Conservation (phyloP, 352 stramenopile species). For the Globisporangium mamillatum region DNA sequence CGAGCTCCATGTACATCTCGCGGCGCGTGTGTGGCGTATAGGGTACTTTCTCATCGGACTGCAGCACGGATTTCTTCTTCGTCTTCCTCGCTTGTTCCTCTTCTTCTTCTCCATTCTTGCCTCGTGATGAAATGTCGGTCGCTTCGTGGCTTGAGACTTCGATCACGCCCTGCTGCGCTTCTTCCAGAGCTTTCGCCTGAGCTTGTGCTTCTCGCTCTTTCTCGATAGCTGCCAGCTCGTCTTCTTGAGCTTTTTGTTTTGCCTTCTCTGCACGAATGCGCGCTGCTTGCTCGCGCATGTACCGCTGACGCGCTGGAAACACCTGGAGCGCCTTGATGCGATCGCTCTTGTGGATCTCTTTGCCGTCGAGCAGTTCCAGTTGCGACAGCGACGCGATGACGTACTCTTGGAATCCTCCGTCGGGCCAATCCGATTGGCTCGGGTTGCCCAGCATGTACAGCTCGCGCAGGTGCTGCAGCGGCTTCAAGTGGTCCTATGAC, state of each 20-base stretch:
- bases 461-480: constrained; percentile 81
- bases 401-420: constrained; percentile 69
- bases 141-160: constrained; percentile 30
- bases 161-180: constrained; percentile 30
- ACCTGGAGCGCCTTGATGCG: constrained; percentile 88
- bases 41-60: constrained; percentile 54
- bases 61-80: constrained; percentile 37
- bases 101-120: constrained; percentile 5
- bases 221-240: neutral
- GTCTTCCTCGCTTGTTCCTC: constrained; percentile 14
- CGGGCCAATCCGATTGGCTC: constrained; percentile 68
- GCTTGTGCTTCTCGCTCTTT: constrained; percentile 16
- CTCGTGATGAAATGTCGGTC: constrained; percentile 37
- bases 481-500: constrained; percentile 62
- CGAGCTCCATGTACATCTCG: constrained; percentile 92
- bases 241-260: constrained; percentile 10
- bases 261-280: constrained; percentile 25
- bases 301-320: constrained; percentile 42
- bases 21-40: constrained; percentile 61
- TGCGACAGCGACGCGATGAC: constrained; percentile 86
- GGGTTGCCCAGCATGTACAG: constrained; percentile 96
- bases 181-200: constrained; percentile 15
- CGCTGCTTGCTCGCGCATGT: constrained; percentile 31
- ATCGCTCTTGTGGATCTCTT: constrained; percentile 82
- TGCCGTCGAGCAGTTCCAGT: constrained; percentile 86